These are phyloP conservation scores for Aspergillus novofumigatus DNA, from an alignment of 2,329 filamentous ascomycete genomes.

Conservation along the genomic window DNA sequence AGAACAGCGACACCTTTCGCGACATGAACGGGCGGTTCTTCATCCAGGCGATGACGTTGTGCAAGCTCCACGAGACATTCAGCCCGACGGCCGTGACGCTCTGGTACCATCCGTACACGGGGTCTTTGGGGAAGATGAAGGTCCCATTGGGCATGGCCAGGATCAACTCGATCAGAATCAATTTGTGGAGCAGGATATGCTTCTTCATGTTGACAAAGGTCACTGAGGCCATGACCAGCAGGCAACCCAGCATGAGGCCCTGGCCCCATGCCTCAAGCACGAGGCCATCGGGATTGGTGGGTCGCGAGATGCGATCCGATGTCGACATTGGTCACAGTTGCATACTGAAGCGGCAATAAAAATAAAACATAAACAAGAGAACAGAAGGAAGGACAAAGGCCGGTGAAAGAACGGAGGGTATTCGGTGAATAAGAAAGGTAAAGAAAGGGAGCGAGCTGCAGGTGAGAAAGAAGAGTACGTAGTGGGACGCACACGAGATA, in stretches of 20 bases:
- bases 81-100: slow-evolving; percentile 58
- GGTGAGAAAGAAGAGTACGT: background rate
- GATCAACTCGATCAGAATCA: slow-evolving; percentile 53
- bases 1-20: slow-evolving; percentile 48
- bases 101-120: slow-evolving; percentile 61
- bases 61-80: slow-evolving; percentile 60
- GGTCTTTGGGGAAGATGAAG: slow-evolving; percentile 55
- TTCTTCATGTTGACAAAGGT: slow-evolving; percentile 49
- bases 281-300: slow-evolving; percentile 29
- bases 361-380: background rate
- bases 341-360: background rate
- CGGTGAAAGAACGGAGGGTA: background rate
- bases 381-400: background rate
- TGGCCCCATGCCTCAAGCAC: slow-evolving; percentile 48
- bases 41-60: slow-evolving; percentile 66
- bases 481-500: background rate
- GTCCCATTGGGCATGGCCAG: slow-evolving; percentile 55
- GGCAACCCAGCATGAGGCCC: slow-evolving; percentile 46
- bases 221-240: slow-evolving; percentile 48
- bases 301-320: slow-evolving; percentile 15
- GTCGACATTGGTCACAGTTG: slow-evolving; percentile 7
- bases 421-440: background rate
- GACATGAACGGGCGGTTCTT: slow-evolving; percentile 60
- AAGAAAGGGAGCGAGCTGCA: background rate
- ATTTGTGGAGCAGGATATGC: slow-evolving; percentile 46